These are phyloP conservation scores for Candida dubliniensis DNA, from an alignment of 1,139 yeast species.

Conservation along the genomic window DNA sequence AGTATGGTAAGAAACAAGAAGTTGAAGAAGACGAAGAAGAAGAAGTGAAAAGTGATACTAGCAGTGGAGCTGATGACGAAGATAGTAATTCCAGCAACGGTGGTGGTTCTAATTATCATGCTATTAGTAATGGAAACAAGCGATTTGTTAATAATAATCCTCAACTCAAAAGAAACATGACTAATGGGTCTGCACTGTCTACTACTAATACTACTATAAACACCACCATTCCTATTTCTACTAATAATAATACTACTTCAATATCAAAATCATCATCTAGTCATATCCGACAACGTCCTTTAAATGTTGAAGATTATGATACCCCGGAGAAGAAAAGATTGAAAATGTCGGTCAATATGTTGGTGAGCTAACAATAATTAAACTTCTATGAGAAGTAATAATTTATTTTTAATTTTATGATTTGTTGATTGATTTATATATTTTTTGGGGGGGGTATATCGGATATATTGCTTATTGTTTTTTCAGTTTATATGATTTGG, in stretches of 20 bases:
- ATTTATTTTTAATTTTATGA: background rate
- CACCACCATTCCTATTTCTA: constrained; percentile 1
- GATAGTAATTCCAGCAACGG: constrained; percentile 4
- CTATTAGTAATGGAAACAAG: background rate
- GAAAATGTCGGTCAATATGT: constrained; percentile 49
- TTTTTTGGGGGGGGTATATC: too few species aligned
- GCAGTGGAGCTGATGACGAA: constrained; percentile 1
- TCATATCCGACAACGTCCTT: constrained; percentile 1
- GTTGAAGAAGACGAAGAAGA: background rate
- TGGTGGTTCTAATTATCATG: background rate
- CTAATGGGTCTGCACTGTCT: constrained; percentile 2
- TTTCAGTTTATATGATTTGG: too few species aligned
- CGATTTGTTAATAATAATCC: too few species aligned
- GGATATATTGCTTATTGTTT: too few species aligned
- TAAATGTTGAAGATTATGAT: constrained; percentile 19
- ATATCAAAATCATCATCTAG: background rate
- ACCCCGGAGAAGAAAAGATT: constrained; percentile 35
- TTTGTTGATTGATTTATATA: background rate
- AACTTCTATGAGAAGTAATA: background rate
- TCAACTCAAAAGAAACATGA: too few species aligned
- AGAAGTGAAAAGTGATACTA: constrained; percentile 4
- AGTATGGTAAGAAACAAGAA: constrained; percentile 5
- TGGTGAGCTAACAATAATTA: constrained; percentile 32
- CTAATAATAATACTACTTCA: background rate
- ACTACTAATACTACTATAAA: constrained; percentile 3